Evolutionary conservation across 768 basidiomycete genomes (phyloP).

Genomic region (Naganishia onofrii): DNA sequence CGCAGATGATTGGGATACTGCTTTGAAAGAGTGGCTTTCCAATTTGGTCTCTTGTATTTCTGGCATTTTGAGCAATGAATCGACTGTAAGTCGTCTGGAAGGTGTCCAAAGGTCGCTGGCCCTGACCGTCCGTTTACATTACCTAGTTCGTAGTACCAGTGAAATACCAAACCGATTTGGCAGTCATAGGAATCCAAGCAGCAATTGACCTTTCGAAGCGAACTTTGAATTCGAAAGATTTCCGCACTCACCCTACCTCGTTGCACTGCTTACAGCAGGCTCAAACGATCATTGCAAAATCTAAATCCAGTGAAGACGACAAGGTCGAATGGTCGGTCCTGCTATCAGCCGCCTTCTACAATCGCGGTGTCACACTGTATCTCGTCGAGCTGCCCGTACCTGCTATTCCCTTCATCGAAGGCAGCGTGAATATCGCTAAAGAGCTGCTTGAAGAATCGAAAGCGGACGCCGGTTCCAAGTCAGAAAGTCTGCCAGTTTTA

Average conservation of each 20-base stretch:
- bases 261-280: conserved; percentile 1
- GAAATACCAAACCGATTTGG: conserved; percentile 10
- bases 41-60: conserved; percentile 2
- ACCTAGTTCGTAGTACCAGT: neutral
- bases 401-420: conserved; percentile 66
- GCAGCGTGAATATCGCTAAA: conserved; percentile 62
- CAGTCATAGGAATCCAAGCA: conserved; percentile 17
- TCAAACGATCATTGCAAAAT: neutral
- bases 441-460: conserved; percentile 54
- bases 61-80: neutral
- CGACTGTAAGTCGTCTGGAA: neutral
- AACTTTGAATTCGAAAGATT: conserved; percentile 9
- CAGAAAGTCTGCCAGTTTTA: conserved; percentile 54
- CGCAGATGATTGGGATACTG: neutral
- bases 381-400: conserved; percentile 61
- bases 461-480: conserved; percentile 39
- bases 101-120: too few relatives aligned
- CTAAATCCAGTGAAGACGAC: conserved; percentile 13
- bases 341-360: conserved; percentile 46
- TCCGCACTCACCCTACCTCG: conserved; percentile 4
- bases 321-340: conserved; percentile 45
- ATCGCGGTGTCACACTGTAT: conserved; percentile 57
- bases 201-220: conserved; percentile 12
- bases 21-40: neutral
- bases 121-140: neutral